A percentile compares a stretch with the other conserved stretches of the same genome.
Evolutionary conservation across 2,329 filamentous ascomycete species (phyloP).

Genomic region (Curvularia sp.): DNA sequence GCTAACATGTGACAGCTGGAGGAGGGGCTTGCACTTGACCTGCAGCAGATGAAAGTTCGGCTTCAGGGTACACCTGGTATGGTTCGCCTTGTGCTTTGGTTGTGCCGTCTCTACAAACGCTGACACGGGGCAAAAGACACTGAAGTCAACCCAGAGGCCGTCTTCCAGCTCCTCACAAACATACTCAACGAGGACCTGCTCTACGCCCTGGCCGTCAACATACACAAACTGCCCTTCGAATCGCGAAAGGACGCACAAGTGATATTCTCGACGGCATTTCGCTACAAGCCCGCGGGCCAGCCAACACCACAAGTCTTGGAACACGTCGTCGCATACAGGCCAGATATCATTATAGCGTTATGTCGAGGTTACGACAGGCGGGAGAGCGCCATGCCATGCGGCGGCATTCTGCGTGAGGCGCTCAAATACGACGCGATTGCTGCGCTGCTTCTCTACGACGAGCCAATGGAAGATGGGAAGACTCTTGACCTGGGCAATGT

Average conservation of each 20-base stretch:
- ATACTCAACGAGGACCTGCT: conserved; percentile 91
- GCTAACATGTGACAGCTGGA: conserved; percentile 64
- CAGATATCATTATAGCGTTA: conserved; percentile 85
- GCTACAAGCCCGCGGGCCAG: conserved; percentile 78
- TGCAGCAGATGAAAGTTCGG: conserved; percentile 89
- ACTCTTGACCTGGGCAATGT: conserved; percentile 79
- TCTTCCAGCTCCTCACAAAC: conserved; percentile 82
- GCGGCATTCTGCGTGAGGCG: conserved; percentile 86
- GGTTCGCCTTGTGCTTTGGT: neutral
- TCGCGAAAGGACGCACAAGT: conserved; percentile 94
- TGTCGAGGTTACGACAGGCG: conserved; percentile 90
- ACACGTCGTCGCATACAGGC: conserved; percentile 85
- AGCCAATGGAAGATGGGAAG: conserved; percentile 75
- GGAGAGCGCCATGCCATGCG: conserved; percentile 90
- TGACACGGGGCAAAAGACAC: conserved; percentile 67
- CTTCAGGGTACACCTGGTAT: conserved; percentile 92
- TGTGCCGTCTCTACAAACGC: conserved; percentile 4
- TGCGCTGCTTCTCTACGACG: conserved; percentile 90
- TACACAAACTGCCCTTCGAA: conserved; percentile 90
- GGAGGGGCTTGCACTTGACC: conserved; percentile 85
- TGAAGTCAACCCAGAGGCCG: conserved; percentile 85
- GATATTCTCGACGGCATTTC: conserved; percentile 93
- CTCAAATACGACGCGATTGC: conserved; percentile 91
- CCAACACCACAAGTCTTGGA: conserved; percentile 83
- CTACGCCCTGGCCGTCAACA: conserved; percentile 79